These are phyloP conservation scores for Akanthomyces uredinophilus DNA, from an alignment of 2,329 filamentous ascomycete species.

Conservation along the genomic window DNA sequence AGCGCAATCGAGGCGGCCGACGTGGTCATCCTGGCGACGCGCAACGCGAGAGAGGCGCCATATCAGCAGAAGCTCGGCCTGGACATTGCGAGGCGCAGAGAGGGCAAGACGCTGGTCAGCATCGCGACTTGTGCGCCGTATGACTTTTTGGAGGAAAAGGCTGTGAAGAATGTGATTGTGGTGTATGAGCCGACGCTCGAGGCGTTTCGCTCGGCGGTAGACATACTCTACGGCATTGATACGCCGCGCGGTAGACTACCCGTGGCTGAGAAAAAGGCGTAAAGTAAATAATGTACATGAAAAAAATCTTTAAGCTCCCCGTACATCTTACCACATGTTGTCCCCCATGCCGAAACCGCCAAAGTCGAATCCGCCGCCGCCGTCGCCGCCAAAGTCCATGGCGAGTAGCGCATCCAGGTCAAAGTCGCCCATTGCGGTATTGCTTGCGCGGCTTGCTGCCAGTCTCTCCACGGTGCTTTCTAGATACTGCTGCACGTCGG, in stretches of 20 bases:
- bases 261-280: constrained; percentile 7
- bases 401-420: constrained; percentile 2
- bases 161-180: constrained; percentile 21
- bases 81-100: constrained; percentile 18
- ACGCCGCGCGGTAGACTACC: constrained; percentile 18
- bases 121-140: constrained; percentile 24
- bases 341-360: background rate
- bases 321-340: background rate
- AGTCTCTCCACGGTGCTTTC: background rate
- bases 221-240: constrained; percentile 20
- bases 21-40: constrained; percentile 22
- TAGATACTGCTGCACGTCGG: background rate
- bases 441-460: background rate
- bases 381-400: background rate
- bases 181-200: constrained; percentile 25
- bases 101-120: constrained; percentile 15
- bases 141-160: constrained; percentile 21
- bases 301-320: too few species aligned
- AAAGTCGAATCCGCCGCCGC: background rate
- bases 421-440: background rate
- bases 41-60: constrained; percentile 22
- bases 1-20: constrained; percentile 19
- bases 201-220: constrained; percentile 20
- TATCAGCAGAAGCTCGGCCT: constrained; percentile 22
- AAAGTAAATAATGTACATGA: background rate